A percentile compares a stretch with the other conserved stretches of the same genome.
Conservation (phyloP, 257 asterid species). For the Fraxinus excelsior region DNA sequence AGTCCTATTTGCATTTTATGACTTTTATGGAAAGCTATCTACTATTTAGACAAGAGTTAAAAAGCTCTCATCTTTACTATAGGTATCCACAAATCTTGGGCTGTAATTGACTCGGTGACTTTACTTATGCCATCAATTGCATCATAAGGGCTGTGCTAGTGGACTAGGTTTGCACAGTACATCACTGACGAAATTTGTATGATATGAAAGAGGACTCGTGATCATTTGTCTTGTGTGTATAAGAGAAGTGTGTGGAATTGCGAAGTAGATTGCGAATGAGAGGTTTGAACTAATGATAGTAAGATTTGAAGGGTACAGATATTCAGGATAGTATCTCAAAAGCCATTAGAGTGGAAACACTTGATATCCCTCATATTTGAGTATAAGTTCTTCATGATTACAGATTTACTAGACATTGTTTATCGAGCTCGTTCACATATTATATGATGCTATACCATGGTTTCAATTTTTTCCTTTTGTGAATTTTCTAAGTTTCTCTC, state of each 20-base stretch:
- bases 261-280: background rate
- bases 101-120: background rate
- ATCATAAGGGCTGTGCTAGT: background rate
- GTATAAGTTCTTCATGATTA: background rate
- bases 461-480: background rate
- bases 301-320: background rate
- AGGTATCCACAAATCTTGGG: background rate
- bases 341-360: background rate
- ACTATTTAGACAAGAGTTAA: background rate
- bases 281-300: background rate
- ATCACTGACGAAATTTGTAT: background rate
- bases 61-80: background rate
- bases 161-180: background rate
- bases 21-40: background rate
- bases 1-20: background rate
- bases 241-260: background rate
- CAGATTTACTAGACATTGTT: background rate
- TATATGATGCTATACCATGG: background rate
- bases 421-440: background rate
- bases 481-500: background rate
- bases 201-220: background rate
- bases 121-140: background rate
- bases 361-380: background rate
- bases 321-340: background rate
- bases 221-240: background rate